Evolutionary conservation across 495 filamentous ascomycete species (phyloP), one percentile per base, ranked within the genome.

Genomic region (Letharia columbiana): DNA sequence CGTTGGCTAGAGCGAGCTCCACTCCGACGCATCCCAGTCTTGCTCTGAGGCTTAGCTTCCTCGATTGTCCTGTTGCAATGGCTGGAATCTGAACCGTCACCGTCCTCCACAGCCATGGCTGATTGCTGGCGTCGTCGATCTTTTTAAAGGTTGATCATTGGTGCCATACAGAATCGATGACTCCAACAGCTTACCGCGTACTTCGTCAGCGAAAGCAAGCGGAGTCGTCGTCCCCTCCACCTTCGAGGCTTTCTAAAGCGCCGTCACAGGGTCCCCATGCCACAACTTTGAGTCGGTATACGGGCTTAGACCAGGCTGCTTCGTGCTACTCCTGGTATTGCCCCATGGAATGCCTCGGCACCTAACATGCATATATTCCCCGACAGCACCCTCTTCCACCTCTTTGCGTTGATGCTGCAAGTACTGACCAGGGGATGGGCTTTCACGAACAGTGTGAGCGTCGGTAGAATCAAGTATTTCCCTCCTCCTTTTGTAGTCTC

Each of bases 401-500:
- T 35, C 42, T 59, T 20, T 31, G 49, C 17, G 35, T 28, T 59
- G 37, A 37, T 49, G 52, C 28, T 35, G 50, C 8, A 37, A 12
- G 35, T 60, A 20, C 28, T 37, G 28, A 3, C 15, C 62, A 5
- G 57, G 39, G 18, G 42, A 37, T 8, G 65, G 68, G n/a, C 37
- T 58, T 17, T 31, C 12, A 58, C 61, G 60, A 41, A 44, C 13
- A 8, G 44, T 8, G 0, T 35, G 1, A 4, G 23, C 15, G 20
- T 41, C 64, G 17, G 18, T 59, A 17, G 40, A 39, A 3, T 37
- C 18, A 15, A 60, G n/a, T 2, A 18, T 62, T 13, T 50, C 40
- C 59, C 62, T 66, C 5, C 65, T 40, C 5, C 65, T 40, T 31
- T 65, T 40, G 39, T 44, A 44, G 35, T 71, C 66, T 60, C 65